Base-by-base conservation (phyloP, 192 early-diverging fungal genomes). In the Linnemannia hyalina region DNA sequence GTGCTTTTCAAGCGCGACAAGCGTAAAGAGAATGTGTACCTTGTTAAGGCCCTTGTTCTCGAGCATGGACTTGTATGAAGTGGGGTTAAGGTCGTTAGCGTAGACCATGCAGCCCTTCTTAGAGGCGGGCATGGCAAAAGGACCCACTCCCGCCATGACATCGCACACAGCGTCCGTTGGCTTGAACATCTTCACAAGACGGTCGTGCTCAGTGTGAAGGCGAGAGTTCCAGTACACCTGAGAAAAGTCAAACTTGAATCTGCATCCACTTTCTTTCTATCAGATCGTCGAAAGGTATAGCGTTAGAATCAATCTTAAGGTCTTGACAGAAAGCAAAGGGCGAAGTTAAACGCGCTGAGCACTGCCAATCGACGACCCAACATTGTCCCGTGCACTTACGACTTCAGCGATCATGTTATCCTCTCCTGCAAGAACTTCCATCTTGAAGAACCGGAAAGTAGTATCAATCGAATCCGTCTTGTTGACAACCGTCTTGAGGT, bases 141-240 rank as follows among this genome's bases (percentile, higher is more conserved):
- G 99, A 0, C 96, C 99, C 2, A 99, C 97, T n/a, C 99, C 99
- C 15, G 95, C 98, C 91, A 99, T 95, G 5, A 98, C 97, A 88
- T 99, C 99, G 79, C 97, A 99, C 11, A 99, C 89, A 55, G 92
- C 89, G 35, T 96, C 93, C 4, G 92, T 93, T 57, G 83, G 76
- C 23, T 89, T 85, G 88, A 99, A 99, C 77, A 87, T 68, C 44
- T 90, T 89, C 35, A 98, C 95, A n/a, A 99, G 82, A 44, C 99
- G 94, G 52, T 97, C 95, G 76, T 99, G 99, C 80, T 99, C 99
- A 0, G 91, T 89, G 79, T 99, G 97, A 71, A 99, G 92, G 16
- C 99, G 93, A 8, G 98, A 98, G 91, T 99, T 99, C 99, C 99
- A 99, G 89, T 99, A 99, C 7, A 99, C 99, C 74, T 96, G 93